Base-by-base conservation (phyloP, 768 basidiomycete genomes). In the Lactarius sanguifluus region DNA sequence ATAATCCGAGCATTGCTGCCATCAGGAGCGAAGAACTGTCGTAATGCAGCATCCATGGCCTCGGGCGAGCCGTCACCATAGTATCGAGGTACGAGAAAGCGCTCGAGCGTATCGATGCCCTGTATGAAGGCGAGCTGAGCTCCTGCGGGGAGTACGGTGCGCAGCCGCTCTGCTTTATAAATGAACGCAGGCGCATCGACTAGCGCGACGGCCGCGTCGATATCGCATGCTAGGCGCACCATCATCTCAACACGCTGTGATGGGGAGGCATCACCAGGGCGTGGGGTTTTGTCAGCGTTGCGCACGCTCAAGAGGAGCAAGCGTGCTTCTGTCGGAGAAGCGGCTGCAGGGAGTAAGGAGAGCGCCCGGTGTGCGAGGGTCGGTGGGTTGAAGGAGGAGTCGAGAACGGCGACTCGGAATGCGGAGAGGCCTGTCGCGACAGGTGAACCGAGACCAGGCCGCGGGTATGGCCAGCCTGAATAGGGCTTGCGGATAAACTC, bases 361-460 rank as follows among this genome's bases (percentile, higher is more conserved):
- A 98, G 85, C 2, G 90, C 88, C 61, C 89, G 81, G 75, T 98
- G 95, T 0, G 95, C 92, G 28, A 83, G 75, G 3, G 92, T 94
- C 1, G 96, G 96, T 3, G 95, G 95, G 72, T 98, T 96, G 79
- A 92, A 98, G 1, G 93, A 95, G 1, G 94, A 89, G 72, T 97
- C 96, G 45, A 97, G 82, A n/a, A 96, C 79, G 4, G 89, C 82
- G 57, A 96, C 82, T 61, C 80, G 82, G 41, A 87, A 61, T 10
- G 73, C 2, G 50, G 61, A 43, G 38, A 18, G 7, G 60, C 38
- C 30, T 16, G 60, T 50, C 4, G 56, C 45, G 40, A 25, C 6
- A 3, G 75, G 73, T 36, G 40, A 61, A 30, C 47, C n/a, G 20
- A 57, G 59, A 63, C 69, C 12, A n/a, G n/a, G 61, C 40, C 74